Conservation (phyloP, 1,284 basidiomycete genomes). For the Cystobasidium pallidum region DNA sequence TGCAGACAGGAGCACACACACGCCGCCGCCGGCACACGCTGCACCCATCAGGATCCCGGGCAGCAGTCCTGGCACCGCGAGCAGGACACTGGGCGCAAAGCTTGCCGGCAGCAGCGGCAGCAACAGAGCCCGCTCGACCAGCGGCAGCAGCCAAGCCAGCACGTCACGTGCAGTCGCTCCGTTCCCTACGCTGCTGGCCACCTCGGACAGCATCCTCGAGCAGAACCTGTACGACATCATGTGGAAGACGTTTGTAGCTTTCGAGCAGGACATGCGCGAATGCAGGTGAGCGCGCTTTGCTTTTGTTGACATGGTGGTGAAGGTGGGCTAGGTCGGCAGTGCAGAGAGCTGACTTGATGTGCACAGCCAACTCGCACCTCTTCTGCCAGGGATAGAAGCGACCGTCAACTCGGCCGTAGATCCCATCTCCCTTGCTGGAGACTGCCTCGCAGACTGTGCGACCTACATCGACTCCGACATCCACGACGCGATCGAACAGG, state of each 20-base stretch:
- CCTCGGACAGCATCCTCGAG: slow-evolving; percentile 29
- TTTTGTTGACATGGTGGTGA: not conserved
- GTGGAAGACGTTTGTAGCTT: slow-evolving; percentile 44
- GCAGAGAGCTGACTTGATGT: not conserved
- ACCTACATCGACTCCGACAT: slow-evolving; percentile 39
- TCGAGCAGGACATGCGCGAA: slow-evolving; percentile 41
- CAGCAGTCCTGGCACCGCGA: slow-evolving; percentile 14
- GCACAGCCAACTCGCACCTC: slow-evolving; percentile 25
- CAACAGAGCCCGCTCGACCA: slow-evolving; percentile 26
- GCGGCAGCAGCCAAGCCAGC: slow-evolving; percentile 29
- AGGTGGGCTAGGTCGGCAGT: too few species aligned
- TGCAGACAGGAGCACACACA: slow-evolving; percentile 19
- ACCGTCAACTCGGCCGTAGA: slow-evolving; percentile 37
- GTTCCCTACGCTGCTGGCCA: slow-evolving; percentile 33
- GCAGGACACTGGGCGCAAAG: not conserved
- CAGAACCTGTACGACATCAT: slow-evolving; percentile 40
- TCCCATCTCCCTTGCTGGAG: slow-evolving; percentile 34
- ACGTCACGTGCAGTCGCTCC: slow-evolving; percentile 26
- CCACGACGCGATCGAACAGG: slow-evolving; percentile 35
- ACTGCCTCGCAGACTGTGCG: slow-evolving; percentile 28
- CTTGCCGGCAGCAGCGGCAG: not conserved
- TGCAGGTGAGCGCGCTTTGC: slow-evolving; percentile 22
- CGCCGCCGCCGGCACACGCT: slow-evolving; percentile 12
- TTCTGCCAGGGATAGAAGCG: slow-evolving; percentile 29
- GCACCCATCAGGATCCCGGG: slow-evolving; percentile 22